These are phyloP conservation scores for Coniferiporia weirii DNA, from an alignment of 1,284 basidiomycete genomes.

Conservation along the genomic window DNA sequence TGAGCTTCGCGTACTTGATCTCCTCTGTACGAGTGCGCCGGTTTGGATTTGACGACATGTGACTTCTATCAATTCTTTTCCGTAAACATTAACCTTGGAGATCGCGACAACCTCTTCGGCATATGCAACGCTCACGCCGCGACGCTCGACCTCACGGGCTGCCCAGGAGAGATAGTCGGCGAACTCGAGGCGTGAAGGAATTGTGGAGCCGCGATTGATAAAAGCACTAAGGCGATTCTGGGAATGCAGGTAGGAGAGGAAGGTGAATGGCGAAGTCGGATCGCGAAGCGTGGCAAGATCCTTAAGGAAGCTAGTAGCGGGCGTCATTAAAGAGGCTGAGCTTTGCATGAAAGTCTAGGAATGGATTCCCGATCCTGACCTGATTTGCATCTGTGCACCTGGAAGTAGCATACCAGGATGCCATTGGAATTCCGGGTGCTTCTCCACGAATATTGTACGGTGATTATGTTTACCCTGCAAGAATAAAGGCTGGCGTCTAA, in stretches of 20 bases:
- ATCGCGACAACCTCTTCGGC: constrained; percentile 45
- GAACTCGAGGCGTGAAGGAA: constrained; percentile 40
- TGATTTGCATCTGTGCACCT: constrained; percentile 55
- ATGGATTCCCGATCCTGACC: constrained; percentile 25
- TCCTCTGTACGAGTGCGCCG: constrained; percentile 31
- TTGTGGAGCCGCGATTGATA: constrained; percentile 34
- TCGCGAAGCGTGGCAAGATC: constrained; percentile 54
- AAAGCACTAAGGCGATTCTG: constrained; percentile 45
- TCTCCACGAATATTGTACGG: constrained; percentile 48
- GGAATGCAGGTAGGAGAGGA: constrained; percentile 50
- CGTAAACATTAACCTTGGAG: constrained; percentile 18
- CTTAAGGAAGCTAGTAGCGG: constrained; percentile 44
- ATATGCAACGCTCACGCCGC: constrained; percentile 42
- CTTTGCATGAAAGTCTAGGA: constrained; percentile 10
- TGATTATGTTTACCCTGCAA: constrained; percentile 22
- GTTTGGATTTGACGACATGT: constrained; percentile 33
- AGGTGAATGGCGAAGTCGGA: constrained; percentile 52
- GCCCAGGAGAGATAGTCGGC: constrained; percentile 56
- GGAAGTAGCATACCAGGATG: constrained; percentile 57
- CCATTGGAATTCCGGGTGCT: constrained; percentile 45
- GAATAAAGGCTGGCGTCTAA: neutral
- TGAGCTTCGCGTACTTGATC: constrained; percentile 34
- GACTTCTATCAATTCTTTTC: constrained; percentile 35
- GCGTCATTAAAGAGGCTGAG: neutral
- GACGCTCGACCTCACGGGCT: constrained; percentile 38